Percentiles rank a stretch among this genome's conserved stretches.
These are phyloP conservation scores for Tephrocybe sp. DNA, from an alignment of 768 basidiomycete species.

Conservation along the genomic window DNA sequence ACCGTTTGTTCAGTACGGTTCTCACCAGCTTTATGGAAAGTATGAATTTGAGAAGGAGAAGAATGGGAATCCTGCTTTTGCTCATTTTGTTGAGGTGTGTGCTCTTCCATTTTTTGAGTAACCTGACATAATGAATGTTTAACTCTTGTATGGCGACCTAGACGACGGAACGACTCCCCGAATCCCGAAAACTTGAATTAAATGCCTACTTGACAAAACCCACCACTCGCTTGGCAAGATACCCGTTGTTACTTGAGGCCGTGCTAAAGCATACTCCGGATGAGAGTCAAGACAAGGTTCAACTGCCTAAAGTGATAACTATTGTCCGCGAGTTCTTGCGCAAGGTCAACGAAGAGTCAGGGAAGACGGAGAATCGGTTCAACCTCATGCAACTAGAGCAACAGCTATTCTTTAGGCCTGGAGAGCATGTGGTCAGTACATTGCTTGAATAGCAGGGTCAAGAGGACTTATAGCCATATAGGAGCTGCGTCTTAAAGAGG, in stretches of 20 bases:
- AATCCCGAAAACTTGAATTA: slow-evolving; percentile 94
- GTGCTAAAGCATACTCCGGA: slow-evolving; percentile 91
- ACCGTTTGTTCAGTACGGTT: slow-evolving; percentile 94
- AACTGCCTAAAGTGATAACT: slow-evolving; percentile 73
- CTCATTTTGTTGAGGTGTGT: slow-evolving; percentile 91
- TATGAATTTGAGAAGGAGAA: slow-evolving; percentile 99
- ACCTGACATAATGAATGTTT: too few relatives aligned
- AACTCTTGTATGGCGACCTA: too few relatives aligned
- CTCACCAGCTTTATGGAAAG: slow-evolving; percentile 97
- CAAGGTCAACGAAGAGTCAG: slow-evolving; percentile 91
- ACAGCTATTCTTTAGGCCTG: slow-evolving; percentile 86
- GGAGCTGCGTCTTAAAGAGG: slow-evolving; percentile 86
- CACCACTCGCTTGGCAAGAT: slow-evolving; percentile 95
- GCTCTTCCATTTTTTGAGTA: too few relatives aligned
- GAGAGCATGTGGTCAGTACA: slow-evolving; percentile 80
- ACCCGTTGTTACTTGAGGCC: slow-evolving; percentile 90
- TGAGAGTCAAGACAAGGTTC: slow-evolving; percentile 82
- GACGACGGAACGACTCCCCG: slow-evolving; percentile 90
- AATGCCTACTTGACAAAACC: slow-evolving; percentile 99
- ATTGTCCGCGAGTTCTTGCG: slow-evolving; percentile 80
- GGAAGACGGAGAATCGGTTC: slow-evolving; percentile 95
- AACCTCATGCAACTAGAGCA: slow-evolving; percentile 92
- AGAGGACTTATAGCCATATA: slow-evolving; percentile 28
- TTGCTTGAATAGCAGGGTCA: background rate
- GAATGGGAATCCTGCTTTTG: slow-evolving; percentile 86